A percentile compares a stretch with the other conserved stretches of the same genome.
phyloP scores from a whole-genome alignment of 2,329 filamentous ascomycete species.

The Fusarium sarcochroum region DNA sequence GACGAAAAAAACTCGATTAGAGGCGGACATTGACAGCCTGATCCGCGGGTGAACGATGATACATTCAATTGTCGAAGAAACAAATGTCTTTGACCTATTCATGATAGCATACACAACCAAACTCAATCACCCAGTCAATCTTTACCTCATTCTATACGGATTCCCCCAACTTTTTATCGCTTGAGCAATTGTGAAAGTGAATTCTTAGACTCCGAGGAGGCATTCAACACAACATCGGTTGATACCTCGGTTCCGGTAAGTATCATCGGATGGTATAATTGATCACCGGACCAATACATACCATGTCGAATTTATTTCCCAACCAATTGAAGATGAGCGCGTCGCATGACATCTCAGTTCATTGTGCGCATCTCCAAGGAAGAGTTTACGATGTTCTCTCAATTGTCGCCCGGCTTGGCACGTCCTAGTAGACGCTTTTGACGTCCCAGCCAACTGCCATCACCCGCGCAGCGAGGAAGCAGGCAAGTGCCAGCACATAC shows the following conservation, averaged over 20 bases:
- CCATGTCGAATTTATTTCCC: not conserved
- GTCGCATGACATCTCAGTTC: constrained; percentile 29
- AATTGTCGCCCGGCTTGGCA: not conserved
- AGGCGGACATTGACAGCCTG: constrained; percentile 39
- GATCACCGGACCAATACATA: constrained; percentile 27
- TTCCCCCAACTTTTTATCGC: not conserved
- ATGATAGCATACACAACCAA: not conserved
- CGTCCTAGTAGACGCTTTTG: constrained; percentile 33
- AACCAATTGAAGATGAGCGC: not conserved
- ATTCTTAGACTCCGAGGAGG: constrained; percentile 18
- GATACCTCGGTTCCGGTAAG: constrained; percentile 20
- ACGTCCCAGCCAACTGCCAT: constrained; percentile 39
- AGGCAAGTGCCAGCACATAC: constrained; percentile 38
- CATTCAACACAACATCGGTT: constrained; percentile 14
- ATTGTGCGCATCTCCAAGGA: constrained; percentile 5
- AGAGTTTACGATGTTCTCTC: not conserved
- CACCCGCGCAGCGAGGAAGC: constrained; percentile 37
- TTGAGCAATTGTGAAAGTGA: not conserved
- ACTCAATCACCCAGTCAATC: not conserved
- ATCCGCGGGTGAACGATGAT: constrained; percentile 8
- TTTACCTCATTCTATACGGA: not conserved
- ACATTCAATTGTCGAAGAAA: constrained; percentile 1
- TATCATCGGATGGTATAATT: constrained; percentile 10
- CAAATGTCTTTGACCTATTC: constrained; percentile 9
- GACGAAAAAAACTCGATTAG: constrained; percentile 24